Conservation (phyloP, 495 filamentous ascomycete genomes). For the Talaromyces proteolyticus region DNA sequence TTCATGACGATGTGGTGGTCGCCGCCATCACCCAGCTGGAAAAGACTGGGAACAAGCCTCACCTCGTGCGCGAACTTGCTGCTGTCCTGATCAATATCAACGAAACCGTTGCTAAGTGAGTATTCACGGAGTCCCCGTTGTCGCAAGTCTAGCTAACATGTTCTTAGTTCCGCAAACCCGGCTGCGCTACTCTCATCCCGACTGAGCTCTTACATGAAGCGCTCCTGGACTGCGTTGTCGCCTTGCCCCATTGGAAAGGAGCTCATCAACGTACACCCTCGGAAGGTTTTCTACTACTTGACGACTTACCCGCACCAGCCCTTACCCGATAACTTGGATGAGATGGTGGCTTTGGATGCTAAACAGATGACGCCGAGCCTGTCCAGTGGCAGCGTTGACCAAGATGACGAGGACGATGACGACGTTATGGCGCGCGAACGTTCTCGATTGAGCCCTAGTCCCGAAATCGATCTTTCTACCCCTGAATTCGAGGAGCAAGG, state of each 20-base stretch:
- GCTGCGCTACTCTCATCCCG: constrained; percentile 92
- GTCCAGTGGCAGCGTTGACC: constrained; percentile 60
- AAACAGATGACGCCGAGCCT: constrained; percentile 75
- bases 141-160: background rate
- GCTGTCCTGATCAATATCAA: constrained; percentile 68
- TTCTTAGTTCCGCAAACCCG: constrained; percentile 82
- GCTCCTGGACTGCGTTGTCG: constrained; percentile 72
- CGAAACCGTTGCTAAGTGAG: constrained; percentile 87
- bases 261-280: constrained; percentile 84
- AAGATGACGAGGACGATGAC: constrained; percentile 56
- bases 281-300: constrained; percentile 93
- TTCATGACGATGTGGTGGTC: constrained; percentile 92
- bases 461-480: constrained; percentile 86
- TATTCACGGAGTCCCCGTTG: constrained; percentile 3
- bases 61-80: constrained; percentile 91
- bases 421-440: constrained; percentile 68
- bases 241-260: constrained; percentile 91
- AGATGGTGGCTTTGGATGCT: constrained; percentile 37
- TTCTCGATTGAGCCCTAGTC: constrained; percentile 75
- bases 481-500: constrained; percentile 75
- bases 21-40: constrained; percentile 88
- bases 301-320: constrained; percentile 78
- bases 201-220: constrained; percentile 81
- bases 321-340: constrained; percentile 66
- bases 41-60: constrained; percentile 86